Base-by-base conservation (phyloP, 2,329 filamentous ascomycete species). In the Ceratocystis cacaofunesta region DNA sequence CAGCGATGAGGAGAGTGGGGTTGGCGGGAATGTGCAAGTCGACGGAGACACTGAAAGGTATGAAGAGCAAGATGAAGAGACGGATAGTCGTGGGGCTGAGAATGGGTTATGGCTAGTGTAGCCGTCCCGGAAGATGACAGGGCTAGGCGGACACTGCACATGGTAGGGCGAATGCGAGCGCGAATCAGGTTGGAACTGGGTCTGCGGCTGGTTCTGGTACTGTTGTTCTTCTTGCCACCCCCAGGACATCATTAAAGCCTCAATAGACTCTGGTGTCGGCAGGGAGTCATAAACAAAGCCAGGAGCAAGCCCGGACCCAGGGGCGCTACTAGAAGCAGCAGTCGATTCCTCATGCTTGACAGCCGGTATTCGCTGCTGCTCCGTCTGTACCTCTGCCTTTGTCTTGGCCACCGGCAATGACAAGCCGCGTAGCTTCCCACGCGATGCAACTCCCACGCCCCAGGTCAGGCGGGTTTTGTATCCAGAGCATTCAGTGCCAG, bases 381-480 rank as follows among this genome's bases (percentile, higher is more conserved):
- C 19, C 19, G n/a, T 22, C 10, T 41, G 36, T 19, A 25, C 36
- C 8, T 32, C 81, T 0, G 82, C 82, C 25, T 82, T 80, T 8
- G 82, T 76, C 73, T 85, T 85, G 65, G 83, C 84, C 68, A 87
- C 81, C 67, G 84, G 84, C 66, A 95, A 79, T 66, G 92, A 92
- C 70, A 96, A 80, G 48, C 92, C 92, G 68, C 92, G 85, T 69
- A 97, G 85, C 79, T 97, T 97, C 73, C 92, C 92, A 72, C 92
- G 86, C 76, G 92, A 96, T 66, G 92, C 92, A 67, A 97, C 92
- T 63, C 92, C 92, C 61, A 96, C 90, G 52, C 91, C 91, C 92
- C 92, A 97, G 60, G 92, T 97, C 76, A 97, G 81, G 71, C 92
- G 92, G 17, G 92, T 97, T 78, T 95, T 95, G 80, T 97, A 97